A percentile compares a stretch with the other conserved stretches of the same genome.
These are phyloP conservation scores for Calvatia gigantea DNA, from an alignment of 768 basidiomycete genomes.

Conservation along the genomic window DNA sequence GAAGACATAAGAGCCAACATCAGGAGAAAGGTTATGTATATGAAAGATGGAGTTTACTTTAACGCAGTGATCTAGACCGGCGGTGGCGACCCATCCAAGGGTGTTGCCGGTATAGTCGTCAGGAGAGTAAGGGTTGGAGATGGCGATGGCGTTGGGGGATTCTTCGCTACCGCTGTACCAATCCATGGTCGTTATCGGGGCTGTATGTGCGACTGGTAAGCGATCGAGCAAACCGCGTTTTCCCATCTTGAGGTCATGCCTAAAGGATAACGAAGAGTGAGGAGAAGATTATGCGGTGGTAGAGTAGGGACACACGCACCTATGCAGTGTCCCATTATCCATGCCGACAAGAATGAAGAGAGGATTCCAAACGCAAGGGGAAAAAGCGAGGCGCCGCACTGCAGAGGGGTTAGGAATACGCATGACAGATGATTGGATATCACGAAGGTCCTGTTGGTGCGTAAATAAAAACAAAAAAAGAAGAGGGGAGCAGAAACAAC, in stretches of 20 bases:
- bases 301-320: conserved; percentile 30
- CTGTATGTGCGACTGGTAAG: conserved; percentile 69
- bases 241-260: conserved; percentile 81
- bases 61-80: conserved; percentile 74
- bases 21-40: neutral
- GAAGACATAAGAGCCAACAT: neutral
- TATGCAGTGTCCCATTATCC: conserved; percentile 68
- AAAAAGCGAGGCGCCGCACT: conserved; percentile 68
- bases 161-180: conserved; percentile 45
- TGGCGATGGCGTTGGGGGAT: conserved; percentile 12
- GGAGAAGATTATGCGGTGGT: neutral
- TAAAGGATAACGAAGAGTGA: conserved; percentile 18
- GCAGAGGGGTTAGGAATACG: conserved; percentile 67
- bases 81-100: conserved; percentile 76
- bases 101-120: conserved; percentile 29
- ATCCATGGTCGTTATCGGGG: conserved; percentile 68
- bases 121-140: conserved; percentile 10
- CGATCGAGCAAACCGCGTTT: conserved; percentile 71
- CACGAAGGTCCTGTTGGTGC: conserved; percentile 61
- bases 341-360: conserved; percentile 67
- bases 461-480: neutral
- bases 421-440: conserved; percentile 64
- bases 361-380: conserved; percentile 60
- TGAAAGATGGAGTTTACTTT: conserved; percentile 42
- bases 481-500: conserved; percentile 16